Conservation (phyloP, 2,329 filamentous ascomycete genomes). For the Talaromyces sp. region DNA sequence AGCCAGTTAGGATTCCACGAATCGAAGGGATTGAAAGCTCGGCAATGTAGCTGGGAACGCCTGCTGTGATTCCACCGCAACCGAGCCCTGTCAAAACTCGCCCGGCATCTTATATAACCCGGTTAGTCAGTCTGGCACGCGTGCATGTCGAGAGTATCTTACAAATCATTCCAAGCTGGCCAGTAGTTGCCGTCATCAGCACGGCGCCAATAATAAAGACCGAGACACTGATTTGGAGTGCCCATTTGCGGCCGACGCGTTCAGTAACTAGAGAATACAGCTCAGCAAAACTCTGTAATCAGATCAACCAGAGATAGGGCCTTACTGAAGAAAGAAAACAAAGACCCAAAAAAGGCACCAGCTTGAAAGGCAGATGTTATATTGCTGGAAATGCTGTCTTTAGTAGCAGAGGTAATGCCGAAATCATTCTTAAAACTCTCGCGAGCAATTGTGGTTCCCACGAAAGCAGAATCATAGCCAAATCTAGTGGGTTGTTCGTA, state of each 20-base stretch:
- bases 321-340: conserved; percentile 58
- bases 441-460: conserved; percentile 68
- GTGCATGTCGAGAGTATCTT: not conserved
- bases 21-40: conserved; percentile 54
- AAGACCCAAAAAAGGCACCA: conserved; percentile 75
- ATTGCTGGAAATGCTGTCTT: conserved; percentile 62
- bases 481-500: conserved; percentile 17
- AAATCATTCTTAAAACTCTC: conserved; percentile 66
- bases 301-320: not conserved
- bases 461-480: conserved; percentile 69
- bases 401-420: conserved; percentile 40
- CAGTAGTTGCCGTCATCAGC: conserved; percentile 63
- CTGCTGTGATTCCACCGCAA: conserved; percentile 51
- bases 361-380: conserved; percentile 79
- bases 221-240: conserved; percentile 54
- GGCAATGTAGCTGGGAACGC: conserved; percentile 57
- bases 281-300: not conserved
- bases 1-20: conserved; percentile 53
- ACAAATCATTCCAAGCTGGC: not conserved
- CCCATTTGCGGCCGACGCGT: conserved; percentile 53
- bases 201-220: conserved; percentile 67
- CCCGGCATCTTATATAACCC: conserved; percentile 37
- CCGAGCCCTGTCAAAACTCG: conserved; percentile 53
- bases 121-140: not conserved
- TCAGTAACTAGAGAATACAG: conserved; percentile 51